Evolutionary conservation across 257 asterid genomes (phyloP).

Genomic region (Salvia splendens): DNA sequence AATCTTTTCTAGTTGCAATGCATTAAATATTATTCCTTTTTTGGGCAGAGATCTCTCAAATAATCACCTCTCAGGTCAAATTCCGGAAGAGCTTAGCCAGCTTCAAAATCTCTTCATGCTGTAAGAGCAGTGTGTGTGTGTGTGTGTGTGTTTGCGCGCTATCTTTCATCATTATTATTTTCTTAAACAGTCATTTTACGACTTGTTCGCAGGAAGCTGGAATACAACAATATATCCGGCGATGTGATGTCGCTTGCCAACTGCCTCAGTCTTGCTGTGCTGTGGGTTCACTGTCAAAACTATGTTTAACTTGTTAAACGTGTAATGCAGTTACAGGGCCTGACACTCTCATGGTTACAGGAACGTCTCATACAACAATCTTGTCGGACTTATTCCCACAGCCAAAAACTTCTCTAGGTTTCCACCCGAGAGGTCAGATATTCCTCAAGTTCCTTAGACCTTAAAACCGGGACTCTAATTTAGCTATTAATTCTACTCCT

Average conservation of each 20-base stretch:
- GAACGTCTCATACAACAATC: slow-evolving; percentile 82
- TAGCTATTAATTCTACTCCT: not conserved
- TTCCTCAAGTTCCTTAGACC: not conserved
- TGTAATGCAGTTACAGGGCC: not conserved
- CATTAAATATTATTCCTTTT: not conserved
- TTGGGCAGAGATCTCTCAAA: slow-evolving; percentile 79
- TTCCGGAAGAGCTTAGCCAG: slow-evolving; percentile 85
- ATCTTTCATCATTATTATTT: not conserved
- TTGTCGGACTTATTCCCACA: slow-evolving; percentile 75
- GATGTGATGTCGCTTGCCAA: slow-evolving; percentile 66
- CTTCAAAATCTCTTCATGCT: slow-evolving; percentile 81
- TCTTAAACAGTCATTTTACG: not conserved
- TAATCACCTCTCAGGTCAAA: slow-evolving; percentile 75
- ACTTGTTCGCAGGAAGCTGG: slow-evolving; percentile 53
- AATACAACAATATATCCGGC: slow-evolving; percentile 84
- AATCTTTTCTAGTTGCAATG: not conserved
- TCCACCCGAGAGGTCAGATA: slow-evolving; percentile 65
- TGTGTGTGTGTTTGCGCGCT: too few species aligned
- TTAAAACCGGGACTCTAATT: too few species aligned
- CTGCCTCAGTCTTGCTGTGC: slow-evolving; percentile 69
- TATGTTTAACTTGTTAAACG: not conserved
- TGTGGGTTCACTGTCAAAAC: slow-evolving; percentile 53
- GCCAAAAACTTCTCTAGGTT: slow-evolving; percentile 91
- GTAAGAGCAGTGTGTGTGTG: slow-evolving; percentile 45
- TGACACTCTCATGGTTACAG: slow-evolving; percentile 41